Conservation (phyloP, 306 rosid species). For the Fragaria iinumae region DNA sequence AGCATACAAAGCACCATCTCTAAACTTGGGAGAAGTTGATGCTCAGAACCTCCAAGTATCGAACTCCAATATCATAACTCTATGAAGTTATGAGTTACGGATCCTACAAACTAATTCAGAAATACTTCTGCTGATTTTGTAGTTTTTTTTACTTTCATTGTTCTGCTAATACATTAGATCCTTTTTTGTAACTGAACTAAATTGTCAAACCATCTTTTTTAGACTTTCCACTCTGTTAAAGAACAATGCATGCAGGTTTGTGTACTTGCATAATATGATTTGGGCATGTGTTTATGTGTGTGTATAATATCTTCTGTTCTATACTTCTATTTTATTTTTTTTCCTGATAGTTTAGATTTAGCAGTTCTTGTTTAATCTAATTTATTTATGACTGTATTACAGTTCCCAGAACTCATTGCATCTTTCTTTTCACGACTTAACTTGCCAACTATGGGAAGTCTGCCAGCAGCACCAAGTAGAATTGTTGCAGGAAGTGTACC, state of each 20-base stretch:
- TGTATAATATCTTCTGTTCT: background rate
- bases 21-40: background rate
- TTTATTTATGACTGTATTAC: slow-evolving; percentile 29
- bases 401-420: slow-evolving; percentile 72
- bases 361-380: slow-evolving; percentile 17
- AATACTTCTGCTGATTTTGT: background rate
- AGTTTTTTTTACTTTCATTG: background rate
- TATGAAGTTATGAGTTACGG: background rate
- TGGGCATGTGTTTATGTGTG: background rate
- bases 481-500: slow-evolving; percentile 50
- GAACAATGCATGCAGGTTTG: background rate
- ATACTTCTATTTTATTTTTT: background rate
- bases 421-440: slow-evolving; percentile 70
- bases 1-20: background rate
- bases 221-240: slow-evolving; percentile 9
- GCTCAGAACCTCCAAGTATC: background rate
- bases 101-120: background rate
- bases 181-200: background rate
- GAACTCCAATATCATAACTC: background rate
- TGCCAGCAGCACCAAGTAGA: slow-evolving; percentile 58
- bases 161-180: background rate
- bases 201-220: background rate
- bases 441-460: slow-evolving; percentile 70
- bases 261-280: background rate
- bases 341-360: slow-evolving; percentile 18